Percentiles rank a stretch among this genome's conserved stretches.
These are phyloP conservation scores for Endocarpon pusillum DNA, from an alignment of 495 filamentous ascomycete species.

Conservation along the genomic window DNA sequence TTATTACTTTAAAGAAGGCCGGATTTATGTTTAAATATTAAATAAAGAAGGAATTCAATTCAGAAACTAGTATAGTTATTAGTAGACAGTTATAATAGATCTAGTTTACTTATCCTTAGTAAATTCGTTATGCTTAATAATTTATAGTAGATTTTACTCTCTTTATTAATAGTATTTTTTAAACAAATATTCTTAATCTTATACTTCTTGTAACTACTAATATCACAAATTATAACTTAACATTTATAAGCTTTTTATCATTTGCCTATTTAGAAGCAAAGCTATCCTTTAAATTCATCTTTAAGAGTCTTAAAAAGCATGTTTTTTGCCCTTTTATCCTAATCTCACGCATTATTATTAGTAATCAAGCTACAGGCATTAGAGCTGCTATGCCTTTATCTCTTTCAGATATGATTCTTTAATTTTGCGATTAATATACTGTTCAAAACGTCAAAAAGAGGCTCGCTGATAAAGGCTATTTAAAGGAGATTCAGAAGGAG, in stretches of 20 bases:
- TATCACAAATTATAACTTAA: background rate
- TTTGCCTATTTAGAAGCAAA: background rate
- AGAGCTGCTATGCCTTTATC: background rate
- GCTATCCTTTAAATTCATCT: background rate
- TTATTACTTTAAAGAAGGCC: too few relatives aligned
- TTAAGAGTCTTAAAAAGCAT: background rate
- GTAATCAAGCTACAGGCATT: background rate
- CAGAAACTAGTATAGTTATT: too few relatives aligned
- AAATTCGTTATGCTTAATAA: background rate
- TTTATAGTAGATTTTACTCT: background rate
- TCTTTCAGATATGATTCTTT: background rate
- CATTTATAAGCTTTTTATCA: background rate
- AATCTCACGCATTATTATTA: background rate
- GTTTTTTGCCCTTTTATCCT: background rate
- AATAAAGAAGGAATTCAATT: too few relatives aligned
- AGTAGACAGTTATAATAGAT: background rate
- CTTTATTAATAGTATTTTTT: background rate
- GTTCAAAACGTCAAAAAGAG: background rate
- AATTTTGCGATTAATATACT: background rate
- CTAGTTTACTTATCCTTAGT: conserved; percentile 1
- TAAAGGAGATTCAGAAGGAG: background rate
- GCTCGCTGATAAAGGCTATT: background rate
- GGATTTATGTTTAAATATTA: too few relatives aligned
- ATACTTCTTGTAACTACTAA: background rate
- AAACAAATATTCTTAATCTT: background rate